phyloP scores from a whole-genome alignment of 306 rosid species.

The Senna siamea region DNA sequence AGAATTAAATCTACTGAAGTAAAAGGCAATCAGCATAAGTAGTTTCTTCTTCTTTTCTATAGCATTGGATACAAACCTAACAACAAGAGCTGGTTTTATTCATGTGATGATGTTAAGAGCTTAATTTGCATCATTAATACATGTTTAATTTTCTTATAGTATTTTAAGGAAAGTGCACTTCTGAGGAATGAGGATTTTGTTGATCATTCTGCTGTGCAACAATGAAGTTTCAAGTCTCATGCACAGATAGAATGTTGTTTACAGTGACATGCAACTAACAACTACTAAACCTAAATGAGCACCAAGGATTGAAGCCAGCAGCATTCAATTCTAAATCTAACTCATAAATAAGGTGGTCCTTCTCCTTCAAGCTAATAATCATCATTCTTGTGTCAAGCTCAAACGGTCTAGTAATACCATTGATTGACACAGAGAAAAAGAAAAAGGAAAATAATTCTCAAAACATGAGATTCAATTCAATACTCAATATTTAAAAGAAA shows the following conservation, averaged over 20 bases:
- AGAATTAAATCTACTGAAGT: too few relatives aligned
- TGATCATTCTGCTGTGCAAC: constrained; percentile 38
- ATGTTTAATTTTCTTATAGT: background rate
- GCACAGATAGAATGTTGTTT: constrained; percentile 50
- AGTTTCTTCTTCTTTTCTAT: constrained; percentile 17
- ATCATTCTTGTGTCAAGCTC: constrained; percentile 14
- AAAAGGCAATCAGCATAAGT: too few relatives aligned
- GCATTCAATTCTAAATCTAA: constrained; percentile 49
- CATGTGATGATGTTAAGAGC: constrained; percentile 22
- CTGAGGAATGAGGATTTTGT: constrained; percentile 3
- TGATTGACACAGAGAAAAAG: background rate
- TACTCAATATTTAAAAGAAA: too few relatives aligned
- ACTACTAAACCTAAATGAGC: constrained; percentile 28
- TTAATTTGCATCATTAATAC: background rate
- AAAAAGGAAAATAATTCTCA: background rate
- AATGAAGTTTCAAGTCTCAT: constrained; percentile 38
- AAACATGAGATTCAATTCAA: background rate
- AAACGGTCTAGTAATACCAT: background rate
- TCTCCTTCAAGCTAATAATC: constrained; percentile 25
- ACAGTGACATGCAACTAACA: constrained; percentile 43
- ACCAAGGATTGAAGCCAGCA: constrained; percentile 42
- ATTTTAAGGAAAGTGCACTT: background rate
- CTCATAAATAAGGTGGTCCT: constrained; percentile 53
- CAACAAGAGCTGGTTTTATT: background rate
- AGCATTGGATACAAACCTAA: constrained; percentile 7